phyloP scores from a whole-genome alignment of 306 rosid genomes.

The Gastrolobium bilobum region DNA sequence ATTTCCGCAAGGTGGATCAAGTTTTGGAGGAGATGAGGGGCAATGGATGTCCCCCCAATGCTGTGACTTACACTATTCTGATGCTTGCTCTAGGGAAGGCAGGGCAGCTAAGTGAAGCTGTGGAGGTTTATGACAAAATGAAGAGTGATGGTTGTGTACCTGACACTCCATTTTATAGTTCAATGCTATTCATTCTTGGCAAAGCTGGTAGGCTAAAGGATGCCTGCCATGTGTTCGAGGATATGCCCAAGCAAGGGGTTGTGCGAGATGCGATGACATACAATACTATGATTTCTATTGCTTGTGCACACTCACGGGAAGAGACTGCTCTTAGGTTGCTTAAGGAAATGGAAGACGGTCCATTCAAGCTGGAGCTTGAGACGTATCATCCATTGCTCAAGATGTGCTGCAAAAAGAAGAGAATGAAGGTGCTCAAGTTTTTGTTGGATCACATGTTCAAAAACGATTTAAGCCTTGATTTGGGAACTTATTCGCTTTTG shows the following conservation, averaged over 20 bases:
- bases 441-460: constrained; percentile 81
- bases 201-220: constrained; percentile 76
- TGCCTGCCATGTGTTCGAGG: constrained; percentile 74
- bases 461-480: constrained; percentile 68
- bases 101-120: constrained; percentile 62
- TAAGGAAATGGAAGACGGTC: constrained; percentile 77
- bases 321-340: constrained; percentile 88
- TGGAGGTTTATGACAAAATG: constrained; percentile 72
- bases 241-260: constrained; percentile 78
- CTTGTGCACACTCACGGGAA: constrained; percentile 74
- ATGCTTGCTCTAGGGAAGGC: constrained; percentile 75
- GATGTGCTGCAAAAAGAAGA: constrained; percentile 86
- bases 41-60: constrained; percentile 66
- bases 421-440: constrained; percentile 82
- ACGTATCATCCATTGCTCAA: constrained; percentile 86
- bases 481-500: constrained; percentile 71
- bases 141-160: constrained; percentile 66
- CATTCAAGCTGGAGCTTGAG: constrained; percentile 64
- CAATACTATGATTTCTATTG: constrained; percentile 70
- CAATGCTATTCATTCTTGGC: constrained; percentile 72
- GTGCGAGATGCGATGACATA: constrained; percentile 57
- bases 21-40: constrained; percentile 70
- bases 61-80: constrained; percentile 70
- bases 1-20: constrained; percentile 70
- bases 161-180: constrained; percentile 64